These are phyloP conservation scores for Secale cereale DNA, from an alignment of 176 grass and related monocot genomes.

Conservation along the genomic window DNA sequence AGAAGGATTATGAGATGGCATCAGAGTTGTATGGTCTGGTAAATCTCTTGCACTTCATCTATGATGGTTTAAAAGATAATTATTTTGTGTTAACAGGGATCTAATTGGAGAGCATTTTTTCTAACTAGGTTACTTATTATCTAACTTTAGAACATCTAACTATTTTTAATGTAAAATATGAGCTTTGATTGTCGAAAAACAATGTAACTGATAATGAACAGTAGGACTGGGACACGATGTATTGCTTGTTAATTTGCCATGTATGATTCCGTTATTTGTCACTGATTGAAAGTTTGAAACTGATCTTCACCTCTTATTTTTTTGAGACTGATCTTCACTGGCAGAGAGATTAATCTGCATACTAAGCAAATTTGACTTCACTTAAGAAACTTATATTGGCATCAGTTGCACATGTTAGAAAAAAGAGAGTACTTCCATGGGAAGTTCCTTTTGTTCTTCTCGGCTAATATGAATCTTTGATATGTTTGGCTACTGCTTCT, in stretches of 20 bases:
- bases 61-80: not conserved
- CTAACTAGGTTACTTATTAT: not conserved
- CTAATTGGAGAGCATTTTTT: not conserved
- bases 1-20: slow-evolving; percentile 19
- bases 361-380: not conserved
- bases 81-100: not conserved
- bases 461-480: not conserved
- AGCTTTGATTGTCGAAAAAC: not conserved
- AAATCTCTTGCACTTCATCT: slow-evolving; percentile 9
- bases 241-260: not conserved
- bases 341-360: not conserved
- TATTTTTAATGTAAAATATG: not conserved
- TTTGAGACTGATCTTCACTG: not conserved
- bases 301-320: not conserved
- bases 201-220: not conserved
- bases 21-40: not conserved
- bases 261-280: not conserved
- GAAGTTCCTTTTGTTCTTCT: not conserved
- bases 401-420: not conserved
- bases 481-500: not conserved
- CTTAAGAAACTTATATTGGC: not conserved
- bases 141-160: not conserved
- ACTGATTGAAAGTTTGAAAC: not conserved
- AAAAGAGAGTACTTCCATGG: not conserved
- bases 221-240: not conserved